Percentiles rank a stretch among this genome's conserved stretches.
Conservation (phyloP, 2,329 filamentous ascomycete genomes). For the Pseudogymnoascus sp. region DNA sequence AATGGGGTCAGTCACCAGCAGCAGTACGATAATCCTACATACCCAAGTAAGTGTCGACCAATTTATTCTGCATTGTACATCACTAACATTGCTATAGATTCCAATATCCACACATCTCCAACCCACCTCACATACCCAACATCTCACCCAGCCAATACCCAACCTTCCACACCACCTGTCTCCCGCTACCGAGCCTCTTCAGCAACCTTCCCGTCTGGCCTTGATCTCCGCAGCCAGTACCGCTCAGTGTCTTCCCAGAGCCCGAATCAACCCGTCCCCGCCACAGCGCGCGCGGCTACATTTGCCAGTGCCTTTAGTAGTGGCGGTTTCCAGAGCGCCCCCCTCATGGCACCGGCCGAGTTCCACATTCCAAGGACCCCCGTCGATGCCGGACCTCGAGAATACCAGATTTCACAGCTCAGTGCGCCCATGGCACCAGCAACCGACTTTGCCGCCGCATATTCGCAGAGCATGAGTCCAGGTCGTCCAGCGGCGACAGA, state of each 20-base stretch:
- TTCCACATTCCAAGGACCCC: constrained; percentile 40
- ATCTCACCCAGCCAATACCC: constrained; percentile 30
- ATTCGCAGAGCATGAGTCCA: constrained; percentile 20
- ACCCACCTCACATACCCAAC: constrained; percentile 42
- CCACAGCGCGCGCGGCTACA: constrained; percentile 30
- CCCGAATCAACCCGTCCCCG: constrained; percentile 17
- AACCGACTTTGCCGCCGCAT: constrained; percentile 36
- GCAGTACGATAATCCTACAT: constrained; percentile 43
- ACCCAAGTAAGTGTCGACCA: constrained; percentile 38
- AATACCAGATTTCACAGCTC: constrained; percentile 46
- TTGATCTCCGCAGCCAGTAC: constrained; percentile 39
- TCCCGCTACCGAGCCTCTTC: constrained; percentile 44
- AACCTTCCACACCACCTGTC: constrained; percentile 33
- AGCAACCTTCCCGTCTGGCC: constrained; percentile 36
- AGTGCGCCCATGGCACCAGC: constrained; percentile 45
- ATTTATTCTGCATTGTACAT: constrained; percentile 9
- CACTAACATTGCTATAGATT: constrained; percentile 29
- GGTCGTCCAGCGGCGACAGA: constrained; percentile 10
- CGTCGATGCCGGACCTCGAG: constrained; percentile 30
- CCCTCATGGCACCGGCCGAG: constrained; percentile 45
- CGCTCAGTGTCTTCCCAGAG: constrained; percentile 28
- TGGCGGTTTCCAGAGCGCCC: constrained; percentile 44
- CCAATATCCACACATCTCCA: constrained; percentile 38
- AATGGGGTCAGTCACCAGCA: constrained; percentile 32
- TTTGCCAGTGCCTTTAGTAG: constrained; percentile 37